Conservation (phyloP, 257 asterid genomes). For the Solanum commersonii region DNA sequence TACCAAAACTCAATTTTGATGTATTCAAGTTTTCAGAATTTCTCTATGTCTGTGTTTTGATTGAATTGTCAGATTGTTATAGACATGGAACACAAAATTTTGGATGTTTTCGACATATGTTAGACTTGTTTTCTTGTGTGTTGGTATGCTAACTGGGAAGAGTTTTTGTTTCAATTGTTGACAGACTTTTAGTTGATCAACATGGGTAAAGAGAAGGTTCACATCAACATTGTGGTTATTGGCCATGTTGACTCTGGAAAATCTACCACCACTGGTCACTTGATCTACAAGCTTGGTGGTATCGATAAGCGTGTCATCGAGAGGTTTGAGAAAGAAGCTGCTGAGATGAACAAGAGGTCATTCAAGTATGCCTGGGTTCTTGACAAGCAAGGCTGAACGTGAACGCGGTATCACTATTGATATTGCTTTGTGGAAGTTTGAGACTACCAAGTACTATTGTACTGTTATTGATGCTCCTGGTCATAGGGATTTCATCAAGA, state of each 20-base stretch:
- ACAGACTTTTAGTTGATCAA: neutral
- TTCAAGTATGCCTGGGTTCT: slow-evolving; percentile 90
- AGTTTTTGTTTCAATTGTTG: neutral
- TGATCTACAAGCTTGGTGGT: slow-evolving; percentile 81
- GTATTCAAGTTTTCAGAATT: neutral
- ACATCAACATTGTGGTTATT: slow-evolving; percentile 43
- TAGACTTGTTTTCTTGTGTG: neutral
- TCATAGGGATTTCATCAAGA: slow-evolving; percentile 78
- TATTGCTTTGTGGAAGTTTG: slow-evolving; percentile 85
- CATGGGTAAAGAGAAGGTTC: slow-evolving; percentile 35
- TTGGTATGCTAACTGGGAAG: neutral
- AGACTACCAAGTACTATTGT: slow-evolving; percentile 85
- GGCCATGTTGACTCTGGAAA: slow-evolving; percentile 48
- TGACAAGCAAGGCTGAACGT: slow-evolving; percentile 90
- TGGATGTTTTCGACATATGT: neutral
- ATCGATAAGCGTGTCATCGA: slow-evolving; percentile 81
- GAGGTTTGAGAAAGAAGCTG: slow-evolving; percentile 87
- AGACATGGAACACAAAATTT: neutral
- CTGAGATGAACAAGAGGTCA: slow-evolving; percentile 86
- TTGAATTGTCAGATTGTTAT: neutral
- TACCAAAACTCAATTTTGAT: neutral
- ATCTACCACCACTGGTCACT: slow-evolving; percentile 42
- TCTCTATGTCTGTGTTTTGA: neutral
- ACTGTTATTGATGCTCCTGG: slow-evolving; percentile 91
- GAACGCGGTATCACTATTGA: slow-evolving; percentile 87